Base-by-base conservation (phyloP, 106 monocot genomes). In the Alisma plantagoaquatica region DNA sequence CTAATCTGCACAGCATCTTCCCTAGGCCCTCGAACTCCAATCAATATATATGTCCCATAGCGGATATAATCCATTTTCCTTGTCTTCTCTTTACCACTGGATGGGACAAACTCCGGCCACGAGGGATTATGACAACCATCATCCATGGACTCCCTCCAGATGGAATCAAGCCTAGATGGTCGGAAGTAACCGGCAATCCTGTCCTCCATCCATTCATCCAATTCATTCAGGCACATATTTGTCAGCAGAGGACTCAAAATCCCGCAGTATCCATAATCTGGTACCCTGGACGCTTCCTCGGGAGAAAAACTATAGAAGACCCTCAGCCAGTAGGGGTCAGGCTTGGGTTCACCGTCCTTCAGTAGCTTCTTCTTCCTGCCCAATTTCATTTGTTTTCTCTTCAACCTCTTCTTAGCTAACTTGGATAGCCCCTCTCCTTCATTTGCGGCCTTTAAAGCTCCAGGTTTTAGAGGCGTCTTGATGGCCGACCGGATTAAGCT, bases 251-350 rank as follows among this genome's bases (percentile, higher is more conserved):
- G 88, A 62, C 94, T 96, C 26, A 96, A 46, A 46, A 96, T 89
- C 27, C 94, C 94, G 31, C 84, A 96, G 31, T 81, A 66, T 16
- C 84, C 94, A 10, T 78, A 89, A 22, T 45, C 38, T 1, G 88
- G 88, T 0, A 74, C 72, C 29, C 46, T 57, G 9, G 52, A 31
- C 14, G 88, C 88, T 52, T 96, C 88, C 11, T 76, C 62, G 0
- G 94, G 94, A 1, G 76, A 72, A 26, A 96, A 89, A 20, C 75
- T 65, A 31, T 65, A 88, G 70, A 96, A 96, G 4, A 74, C 59
- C 33, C 94, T 69, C 52, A 96, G 60, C 94, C 94, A 96, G 58
- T 96, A 96, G 15, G 94, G 94, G 18, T 96, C 94, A 0, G 94
- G 94, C 60, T 96, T 96, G 3, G 84, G 88, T 48, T 96, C 94